Conservation (phyloP, 2,329 filamentous ascomycete genomes). For the Apiospora malaysiana region DNA sequence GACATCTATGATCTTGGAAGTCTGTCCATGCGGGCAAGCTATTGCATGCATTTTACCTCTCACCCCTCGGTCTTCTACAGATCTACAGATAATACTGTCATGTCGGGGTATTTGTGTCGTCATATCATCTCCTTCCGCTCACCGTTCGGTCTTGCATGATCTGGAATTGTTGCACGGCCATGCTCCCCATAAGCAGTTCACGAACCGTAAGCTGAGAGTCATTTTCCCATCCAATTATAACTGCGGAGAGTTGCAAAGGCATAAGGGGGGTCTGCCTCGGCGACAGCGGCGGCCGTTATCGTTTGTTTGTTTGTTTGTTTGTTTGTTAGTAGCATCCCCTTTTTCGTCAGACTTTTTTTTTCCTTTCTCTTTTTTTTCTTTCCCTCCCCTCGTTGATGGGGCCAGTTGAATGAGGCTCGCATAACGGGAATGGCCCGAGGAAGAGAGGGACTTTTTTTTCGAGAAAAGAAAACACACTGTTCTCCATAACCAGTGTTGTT, state of each 20-base stretch:
- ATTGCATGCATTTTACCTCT: not conserved
- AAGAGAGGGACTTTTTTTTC: not conserved
- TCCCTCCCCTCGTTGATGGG: not conserved
- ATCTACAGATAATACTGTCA: not conserved
- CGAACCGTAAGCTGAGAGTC: not conserved
- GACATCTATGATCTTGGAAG: too few relatives aligned
- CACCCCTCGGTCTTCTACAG: not conserved
- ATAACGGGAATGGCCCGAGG: not conserved
- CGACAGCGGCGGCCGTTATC: not conserved
- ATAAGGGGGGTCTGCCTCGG: not conserved
- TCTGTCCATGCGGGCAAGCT: not conserved
- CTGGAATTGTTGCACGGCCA: not conserved
- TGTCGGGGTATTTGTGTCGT: not conserved
- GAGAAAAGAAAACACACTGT: slow-evolving; percentile 14
- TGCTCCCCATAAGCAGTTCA: not conserved
- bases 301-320: slow-evolving; percentile 7
- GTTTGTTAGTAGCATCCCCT: not conserved
- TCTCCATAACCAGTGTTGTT: not conserved
- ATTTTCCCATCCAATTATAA: not conserved
- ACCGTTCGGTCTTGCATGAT: not conserved
- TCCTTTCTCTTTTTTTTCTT: not conserved
- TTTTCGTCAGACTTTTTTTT: not conserved
- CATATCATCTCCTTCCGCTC: slow-evolving; percentile 6
- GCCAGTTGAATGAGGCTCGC: not conserved
- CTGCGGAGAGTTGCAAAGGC: not conserved